Evolutionary conservation across 2,329 filamentous ascomycete species (phyloP).

Genomic region (Didymella glomerata): DNA sequence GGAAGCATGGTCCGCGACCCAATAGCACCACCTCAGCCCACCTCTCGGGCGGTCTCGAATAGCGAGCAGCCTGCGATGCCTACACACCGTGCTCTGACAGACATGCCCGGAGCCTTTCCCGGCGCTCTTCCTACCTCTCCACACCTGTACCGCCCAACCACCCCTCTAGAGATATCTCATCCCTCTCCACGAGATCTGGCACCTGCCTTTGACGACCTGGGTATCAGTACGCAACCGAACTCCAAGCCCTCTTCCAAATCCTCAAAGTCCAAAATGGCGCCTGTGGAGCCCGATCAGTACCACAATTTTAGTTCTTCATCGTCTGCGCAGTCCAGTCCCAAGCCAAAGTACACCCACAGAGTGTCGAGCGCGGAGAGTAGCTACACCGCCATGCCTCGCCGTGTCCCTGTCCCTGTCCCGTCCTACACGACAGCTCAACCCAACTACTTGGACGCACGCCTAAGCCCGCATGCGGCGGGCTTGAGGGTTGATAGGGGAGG

Average conservation of each 20-base stretch:
- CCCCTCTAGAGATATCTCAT: slow-evolving; percentile 28
- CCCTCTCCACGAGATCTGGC: slow-evolving; percentile 31
- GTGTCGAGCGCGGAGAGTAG: slow-evolving; percentile 37
- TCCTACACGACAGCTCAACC: slow-evolving; percentile 25
- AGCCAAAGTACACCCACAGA: slow-evolving; percentile 41
- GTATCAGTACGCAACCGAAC: slow-evolving; percentile 28
- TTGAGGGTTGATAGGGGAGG: slow-evolving; percentile 22
- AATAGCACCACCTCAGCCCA: slow-evolving; percentile 52
- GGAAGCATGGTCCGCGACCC: slow-evolving; percentile 47
- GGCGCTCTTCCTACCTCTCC: slow-evolving; percentile 47
- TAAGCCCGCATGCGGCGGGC: slow-evolving; percentile 22
- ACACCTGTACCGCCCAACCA: slow-evolving; percentile 31
- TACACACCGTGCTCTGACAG: slow-evolving; percentile 28
- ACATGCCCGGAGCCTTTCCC: slow-evolving; percentile 52
- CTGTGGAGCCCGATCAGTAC: slow-evolving; percentile 47
- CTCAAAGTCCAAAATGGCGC: slow-evolving; percentile 36
- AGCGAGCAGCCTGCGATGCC: slow-evolving; percentile 26
- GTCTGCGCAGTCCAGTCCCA: slow-evolving; percentile 35
- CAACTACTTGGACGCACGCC: slow-evolving; percentile 36
- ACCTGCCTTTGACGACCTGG: slow-evolving; percentile 26
- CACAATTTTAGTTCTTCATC: slow-evolving; percentile 41
- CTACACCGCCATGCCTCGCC: slow-evolving; percentile 45
- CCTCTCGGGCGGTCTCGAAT: slow-evolving; percentile 53
- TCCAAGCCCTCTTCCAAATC: slow-evolving; percentile 31
- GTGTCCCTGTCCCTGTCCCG: slow-evolving; percentile 51